Percentiles rank a stretch among this genome's conserved stretches.
These are phyloP conservation scores for Sorghum bicolor DNA, from an alignment of 176 grass and related monocot genomes.

Conservation along the genomic window Sorghum_bicolor_NCBIv3 NC_012872.2:5562001-5562500, in stretches of 20 bases:
- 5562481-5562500: no score
- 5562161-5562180: not conserved
- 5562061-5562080: not conserved
- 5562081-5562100: not conserved
- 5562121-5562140: not conserved
- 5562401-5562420: not conserved
- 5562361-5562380: not conserved
- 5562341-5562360: not conserved
- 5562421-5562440: not conserved
- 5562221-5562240: slow-evolving; percentile 13
- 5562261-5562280: not conserved
- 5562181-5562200: not conserved
- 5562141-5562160: slow-evolving; percentile 15
- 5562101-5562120: not conserved
- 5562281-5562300: slow-evolving; percentile 3
- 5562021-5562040: slow-evolving; percentile 18
- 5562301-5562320: no score
- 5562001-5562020: not conserved
- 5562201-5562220: slow-evolving; percentile 37
- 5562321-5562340: not conserved
- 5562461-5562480: not conserved
- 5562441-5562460: not conserved
- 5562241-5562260: not conserved
- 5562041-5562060: not conserved
- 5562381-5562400: no score